Evolutionary conservation across 495 filamentous ascomycete species (phyloP).

Genomic region (Paragyromitra xinjiangensis): DNA sequence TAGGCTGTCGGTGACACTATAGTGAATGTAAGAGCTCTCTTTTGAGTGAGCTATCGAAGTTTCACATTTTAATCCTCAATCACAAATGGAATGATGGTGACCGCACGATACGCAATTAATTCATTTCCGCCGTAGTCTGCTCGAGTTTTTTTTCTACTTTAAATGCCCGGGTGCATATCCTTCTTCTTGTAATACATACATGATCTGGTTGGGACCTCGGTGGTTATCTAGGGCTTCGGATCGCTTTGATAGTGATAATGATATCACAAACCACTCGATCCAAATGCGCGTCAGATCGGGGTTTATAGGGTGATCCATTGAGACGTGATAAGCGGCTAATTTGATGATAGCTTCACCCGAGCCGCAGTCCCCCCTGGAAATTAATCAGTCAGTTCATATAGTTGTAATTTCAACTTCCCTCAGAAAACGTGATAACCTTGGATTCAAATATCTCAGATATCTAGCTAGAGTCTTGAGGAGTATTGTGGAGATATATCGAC

Average conservation of each 20-base stretch:
- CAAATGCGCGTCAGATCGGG: neutral
- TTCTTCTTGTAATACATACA: neutral
- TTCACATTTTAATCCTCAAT: too few species aligned
- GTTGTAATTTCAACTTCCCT: neutral
- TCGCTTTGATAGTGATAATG: neutral
- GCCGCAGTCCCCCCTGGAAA: neutral
- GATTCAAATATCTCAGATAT: neutral
- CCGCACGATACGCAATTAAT: neutral
- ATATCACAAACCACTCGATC: neutral
- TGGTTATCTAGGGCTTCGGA: neutral
- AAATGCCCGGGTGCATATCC: neutral
- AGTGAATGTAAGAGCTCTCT: too few species aligned
- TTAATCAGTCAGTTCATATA: neutral
- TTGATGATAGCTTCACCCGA: neutral
- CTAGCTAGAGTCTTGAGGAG: neutral
- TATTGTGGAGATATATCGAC: neutral
- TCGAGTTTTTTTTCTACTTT: neutral
- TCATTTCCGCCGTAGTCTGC: neutral
- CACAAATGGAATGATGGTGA: too few species aligned
- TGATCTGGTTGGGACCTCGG: neutral
- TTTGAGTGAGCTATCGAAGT: too few species aligned
- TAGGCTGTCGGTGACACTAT: too few species aligned
- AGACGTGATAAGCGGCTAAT: neutral
- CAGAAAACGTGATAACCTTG: neutral
- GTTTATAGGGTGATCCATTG: neutral